Evolutionary conservation across 1,284 basidiomycete genomes (phyloP).

Genomic region (Cryptococcus maquisensis): DNA sequence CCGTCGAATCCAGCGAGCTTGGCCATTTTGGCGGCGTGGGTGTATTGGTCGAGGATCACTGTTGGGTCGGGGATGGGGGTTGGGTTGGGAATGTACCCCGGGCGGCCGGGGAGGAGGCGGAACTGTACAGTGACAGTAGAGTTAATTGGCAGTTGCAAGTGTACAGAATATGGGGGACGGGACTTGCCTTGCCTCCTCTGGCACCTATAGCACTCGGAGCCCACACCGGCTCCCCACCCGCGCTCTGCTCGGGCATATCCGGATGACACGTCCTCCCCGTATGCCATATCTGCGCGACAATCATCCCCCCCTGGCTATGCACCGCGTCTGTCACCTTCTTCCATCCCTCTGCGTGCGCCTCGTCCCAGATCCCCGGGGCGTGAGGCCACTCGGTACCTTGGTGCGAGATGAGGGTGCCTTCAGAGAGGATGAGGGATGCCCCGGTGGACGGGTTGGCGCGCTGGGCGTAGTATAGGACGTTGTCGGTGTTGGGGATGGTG

Average conservation of each 20-base stretch:
- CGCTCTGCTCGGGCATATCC: slow-evolving; percentile 6
- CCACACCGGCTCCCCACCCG: slow-evolving; percentile 3
- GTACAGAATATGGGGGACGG: background rate
- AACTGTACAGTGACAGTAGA: slow-evolving; percentile 2
- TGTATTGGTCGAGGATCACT: slow-evolving; percentile 43
- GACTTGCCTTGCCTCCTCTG: slow-evolving; percentile 6
- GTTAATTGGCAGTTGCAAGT: too few relatives aligned
- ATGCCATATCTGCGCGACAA: slow-evolving; percentile 55
- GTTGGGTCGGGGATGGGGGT: slow-evolving; percentile 9
- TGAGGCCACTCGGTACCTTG: slow-evolving; percentile 10
- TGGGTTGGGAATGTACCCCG: slow-evolving; percentile 7
- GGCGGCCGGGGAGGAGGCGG: slow-evolving; percentile 6
- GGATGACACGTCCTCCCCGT: slow-evolving; percentile 37
- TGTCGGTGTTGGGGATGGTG: slow-evolving; percentile 8
- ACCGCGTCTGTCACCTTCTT: slow-evolving; percentile 48
- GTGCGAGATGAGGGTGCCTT: slow-evolving; percentile 6
- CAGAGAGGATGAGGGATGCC: slow-evolving; percentile 5
- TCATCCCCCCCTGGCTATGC: slow-evolving; percentile 50
- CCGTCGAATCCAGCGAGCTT: slow-evolving; percentile 63
- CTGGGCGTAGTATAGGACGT: slow-evolving; percentile 9
- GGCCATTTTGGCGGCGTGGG: slow-evolving; percentile 54
- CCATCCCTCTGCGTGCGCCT: slow-evolving; percentile 22
- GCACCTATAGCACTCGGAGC: slow-evolving; percentile 8
- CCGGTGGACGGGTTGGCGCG: slow-evolving; percentile 3
- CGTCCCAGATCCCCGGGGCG: slow-evolving; percentile 19